Percentiles rank a stretch among this genome's conserved stretches.
Evolutionary conservation across 768 basidiomycete species (phyloP).

Genomic region (Harrya chromipes): DNA sequence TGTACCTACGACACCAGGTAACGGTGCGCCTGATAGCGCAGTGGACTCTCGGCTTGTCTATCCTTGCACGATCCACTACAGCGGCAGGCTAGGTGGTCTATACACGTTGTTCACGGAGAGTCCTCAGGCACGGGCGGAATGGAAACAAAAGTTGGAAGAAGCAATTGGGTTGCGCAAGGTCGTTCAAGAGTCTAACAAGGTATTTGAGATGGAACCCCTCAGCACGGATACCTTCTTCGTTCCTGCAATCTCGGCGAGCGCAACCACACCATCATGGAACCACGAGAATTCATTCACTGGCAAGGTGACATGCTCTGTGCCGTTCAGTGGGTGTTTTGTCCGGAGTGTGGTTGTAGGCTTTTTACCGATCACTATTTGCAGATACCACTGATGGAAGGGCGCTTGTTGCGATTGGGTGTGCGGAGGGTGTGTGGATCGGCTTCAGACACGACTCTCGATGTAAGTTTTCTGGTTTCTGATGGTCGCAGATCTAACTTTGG

Average conservation of each 20-base stretch:
- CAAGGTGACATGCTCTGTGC: conserved; percentile 92
- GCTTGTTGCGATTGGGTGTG: conserved; percentile 90
- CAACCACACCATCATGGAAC: conserved; percentile 51
- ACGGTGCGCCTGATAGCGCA: conserved; percentile 36
- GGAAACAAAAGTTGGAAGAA: conserved; percentile 88
- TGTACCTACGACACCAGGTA: conserved; percentile 26
- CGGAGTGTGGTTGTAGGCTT: background rate
- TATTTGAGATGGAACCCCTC: conserved; percentile 89
- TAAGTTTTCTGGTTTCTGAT: conserved; percentile 27
- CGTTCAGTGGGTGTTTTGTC: conserved; percentile 61
- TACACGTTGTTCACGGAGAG: conserved; percentile 89
- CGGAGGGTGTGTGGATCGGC: conserved; percentile 95
- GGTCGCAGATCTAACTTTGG: conserved; percentile 4
- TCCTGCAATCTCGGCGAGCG: conserved; percentile 55
- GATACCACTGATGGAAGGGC: conserved; percentile 81
- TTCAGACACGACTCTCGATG: conserved; percentile 86
- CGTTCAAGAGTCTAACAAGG: conserved; percentile 91
- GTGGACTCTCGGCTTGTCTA: conserved; percentile 75
- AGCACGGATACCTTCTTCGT: conserved; percentile 87
- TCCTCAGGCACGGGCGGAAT: conserved; percentile 69
- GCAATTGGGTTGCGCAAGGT: conserved; percentile 81
- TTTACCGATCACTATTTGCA: conserved; percentile 30
- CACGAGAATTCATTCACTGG: conserved; percentile 72
- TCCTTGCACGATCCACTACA: conserved; percentile 88
- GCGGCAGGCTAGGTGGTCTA: conserved; percentile 81